Conservation (phyloP, 2,329 filamentous ascomycete species). For the Fonsecaea erecta region DNA sequence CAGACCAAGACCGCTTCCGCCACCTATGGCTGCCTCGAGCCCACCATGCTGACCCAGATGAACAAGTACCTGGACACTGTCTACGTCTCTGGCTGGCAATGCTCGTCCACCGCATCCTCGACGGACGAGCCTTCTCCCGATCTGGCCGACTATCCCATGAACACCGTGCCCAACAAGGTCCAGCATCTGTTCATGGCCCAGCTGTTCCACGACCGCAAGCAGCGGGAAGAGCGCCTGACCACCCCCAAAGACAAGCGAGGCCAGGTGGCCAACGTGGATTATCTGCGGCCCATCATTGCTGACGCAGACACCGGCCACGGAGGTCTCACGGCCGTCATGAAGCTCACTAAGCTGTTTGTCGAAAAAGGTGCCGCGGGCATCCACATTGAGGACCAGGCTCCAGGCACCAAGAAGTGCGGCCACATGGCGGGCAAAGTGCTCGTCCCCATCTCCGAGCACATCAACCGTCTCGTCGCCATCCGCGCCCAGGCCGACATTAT, state of each 20-base stretch:
- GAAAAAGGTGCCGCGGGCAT: constrained; percentile 97
- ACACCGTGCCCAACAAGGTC: constrained; percentile 98
- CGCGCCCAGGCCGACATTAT: constrained; percentile 98
- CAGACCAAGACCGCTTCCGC: constrained; percentile 84
- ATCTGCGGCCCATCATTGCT: constrained; percentile 91
- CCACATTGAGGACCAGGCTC: constrained; percentile 98
- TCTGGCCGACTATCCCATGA: constrained; percentile 96
- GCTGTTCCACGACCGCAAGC: constrained; percentile 99
- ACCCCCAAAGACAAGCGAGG: constrained; percentile 73
- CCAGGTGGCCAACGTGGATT: constrained; percentile 82
- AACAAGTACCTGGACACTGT: constrained; percentile 98
- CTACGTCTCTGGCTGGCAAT: constrained; percentile 99
- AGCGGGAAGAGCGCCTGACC: constrained; percentile 89
- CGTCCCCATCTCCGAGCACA: constrained; percentile 95
- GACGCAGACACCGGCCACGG: constrained; percentile 98
- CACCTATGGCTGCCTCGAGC: constrained; percentile 96
- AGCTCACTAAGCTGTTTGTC: constrained; percentile 95
- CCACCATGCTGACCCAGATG: constrained; percentile 99
- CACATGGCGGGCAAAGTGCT: constrained; percentile 99
- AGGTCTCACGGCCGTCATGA: constrained; percentile 98
- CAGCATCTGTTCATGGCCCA: constrained; percentile 97
- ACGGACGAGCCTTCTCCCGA: constrained; percentile 96
- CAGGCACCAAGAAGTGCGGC: constrained; percentile 98
- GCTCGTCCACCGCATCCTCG: constrained; percentile 90
- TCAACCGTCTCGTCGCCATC: constrained; percentile 95